Conservation (phyloP, 1,284 basidiomycete species). For the Cutaneotrichosporon dermatis region DNA sequence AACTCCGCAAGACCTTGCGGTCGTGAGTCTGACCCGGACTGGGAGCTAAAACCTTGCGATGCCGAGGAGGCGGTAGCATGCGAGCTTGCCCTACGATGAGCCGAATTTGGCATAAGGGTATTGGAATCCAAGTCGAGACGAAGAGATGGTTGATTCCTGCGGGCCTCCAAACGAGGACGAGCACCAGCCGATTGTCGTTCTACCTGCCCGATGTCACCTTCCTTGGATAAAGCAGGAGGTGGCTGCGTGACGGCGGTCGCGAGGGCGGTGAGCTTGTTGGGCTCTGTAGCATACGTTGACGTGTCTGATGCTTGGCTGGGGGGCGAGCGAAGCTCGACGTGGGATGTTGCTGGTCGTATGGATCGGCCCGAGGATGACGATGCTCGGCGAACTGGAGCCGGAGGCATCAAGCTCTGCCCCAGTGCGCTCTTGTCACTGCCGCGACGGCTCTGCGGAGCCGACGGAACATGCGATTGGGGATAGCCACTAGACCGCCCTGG, state of each 20-base stretch:
- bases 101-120: conserved; percentile 14
- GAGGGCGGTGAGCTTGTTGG: neutral
- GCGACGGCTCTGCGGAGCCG: conserved; percentile 34
- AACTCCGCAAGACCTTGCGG: conserved; percentile 5
- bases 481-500: neutral
- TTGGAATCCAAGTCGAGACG: conserved; percentile 44
- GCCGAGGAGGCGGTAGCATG: neutral
- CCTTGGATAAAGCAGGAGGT: conserved; percentile 12
- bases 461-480: conserved; percentile 29
- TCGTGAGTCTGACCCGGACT: neutral
- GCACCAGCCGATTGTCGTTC: neutral
- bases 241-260: conserved; percentile 1
- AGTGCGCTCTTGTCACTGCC: conserved; percentile 24
- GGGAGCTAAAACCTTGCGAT: neutral
- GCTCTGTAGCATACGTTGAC: neutral
- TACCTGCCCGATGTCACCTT: neutral
- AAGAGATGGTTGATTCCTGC: conserved; percentile 44
- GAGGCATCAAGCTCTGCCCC: conserved; percentile 19
- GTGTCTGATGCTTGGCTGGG: neutral
- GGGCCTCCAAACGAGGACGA: conserved; percentile 29
- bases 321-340: conserved; percentile 27
- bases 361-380: conserved; percentile 25
- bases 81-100: neutral
- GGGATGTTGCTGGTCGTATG: conserved; percentile 30
- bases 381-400: conserved; percentile 25